Conservation (phyloP, 352 stramenopile genomes). For the Peronospora farinosa region DNA sequence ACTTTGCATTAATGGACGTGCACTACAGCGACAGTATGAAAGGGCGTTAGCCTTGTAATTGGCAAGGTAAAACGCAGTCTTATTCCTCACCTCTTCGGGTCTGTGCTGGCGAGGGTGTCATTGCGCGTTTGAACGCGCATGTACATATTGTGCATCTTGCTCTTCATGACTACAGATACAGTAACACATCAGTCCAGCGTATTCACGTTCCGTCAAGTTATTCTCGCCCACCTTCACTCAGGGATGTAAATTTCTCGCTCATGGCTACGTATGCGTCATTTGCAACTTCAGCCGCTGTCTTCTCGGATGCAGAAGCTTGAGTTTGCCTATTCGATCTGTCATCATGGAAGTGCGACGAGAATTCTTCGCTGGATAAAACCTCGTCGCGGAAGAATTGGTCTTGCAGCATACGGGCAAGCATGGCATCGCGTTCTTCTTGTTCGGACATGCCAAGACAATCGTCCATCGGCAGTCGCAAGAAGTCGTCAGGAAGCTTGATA, state of each 20-base stretch:
- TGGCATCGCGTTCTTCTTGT: conserved; percentile 64
- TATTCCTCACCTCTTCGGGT: conserved; percentile 55
- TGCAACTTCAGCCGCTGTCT: conserved; percentile 61
- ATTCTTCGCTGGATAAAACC: conserved; percentile 61
- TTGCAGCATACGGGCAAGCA: conserved; percentile 75
- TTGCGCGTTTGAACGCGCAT: conserved; percentile 71
- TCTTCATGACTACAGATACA: conserved; percentile 54
- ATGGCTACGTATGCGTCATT: conserved; percentile 65
- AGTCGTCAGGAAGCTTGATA: conserved; percentile 59
- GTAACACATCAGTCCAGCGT: conserved; percentile 6
- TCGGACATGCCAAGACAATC: conserved; percentile 33
- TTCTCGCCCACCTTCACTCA: conserved; percentile 53
- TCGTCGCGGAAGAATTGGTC: conserved; percentile 80
- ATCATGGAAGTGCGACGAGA: conserved; percentile 59
- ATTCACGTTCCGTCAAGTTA: background rate
- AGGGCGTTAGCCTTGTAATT: background rate
- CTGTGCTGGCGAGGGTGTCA: conserved; percentile 38
- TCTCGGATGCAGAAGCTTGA: conserved; percentile 38
- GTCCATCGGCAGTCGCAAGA: conserved; percentile 50
- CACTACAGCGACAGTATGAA: conserved; percentile 27
- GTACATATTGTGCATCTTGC: conserved; percentile 79
- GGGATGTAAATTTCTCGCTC: conserved; percentile 61
- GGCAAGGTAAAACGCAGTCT: background rate
- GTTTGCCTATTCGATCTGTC: conserved; percentile 16
- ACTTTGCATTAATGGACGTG: conserved; percentile 62